Evolutionary conservation across 345 rosid species (phyloP), one percentile per base, ranked within the genome.

Genomic region (Hevea brasiliensis): DNA sequence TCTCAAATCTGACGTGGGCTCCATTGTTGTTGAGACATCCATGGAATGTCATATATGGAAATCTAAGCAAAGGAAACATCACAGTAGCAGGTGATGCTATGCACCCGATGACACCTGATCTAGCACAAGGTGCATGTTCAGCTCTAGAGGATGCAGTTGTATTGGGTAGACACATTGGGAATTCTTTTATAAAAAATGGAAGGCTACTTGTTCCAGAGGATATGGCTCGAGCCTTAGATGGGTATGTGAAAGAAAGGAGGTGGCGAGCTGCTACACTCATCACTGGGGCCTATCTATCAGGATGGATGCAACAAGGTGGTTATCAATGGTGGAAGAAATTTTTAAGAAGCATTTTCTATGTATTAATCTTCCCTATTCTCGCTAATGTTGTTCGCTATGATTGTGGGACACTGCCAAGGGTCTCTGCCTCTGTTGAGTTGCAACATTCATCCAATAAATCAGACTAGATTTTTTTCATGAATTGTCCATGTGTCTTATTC

Each of bases 31-130:
- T 77, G 4, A 70, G 84, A 70, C 24, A 70, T 26, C 89, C 88
- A 0, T 86, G 88, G 88, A 41, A 80, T 18, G 50, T 86, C 11
- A 4, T 83, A 0, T 45, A 78, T 5, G 83, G 82, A 44, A 86
- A 67, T 7, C 61, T 83, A 20, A 81, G 78, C 66, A 77, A 70
- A 45, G 79, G 72, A 5, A 86, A 83, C 47, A 26, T 86, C 1
- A 83, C 84, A 0, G 78, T 86, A n/a, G 87, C 81, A 0, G 88
- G 92, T 0, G 88, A 88, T 17, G 92, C 89, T 24, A 84, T 84
- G 81, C 92, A 88, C 29, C 86, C 87, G 6, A 86, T 79, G 84
- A 88, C 84, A 0, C 89, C 88, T 32, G 84, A 86, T 42, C 70
- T 85, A 1, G 86, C 74, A 5, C 86, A 86, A 72, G 92, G 92